Percentiles rank a stretch among this genome's conserved stretches.
Evolutionary conservation across 2,329 filamentous ascomycete species (phyloP).

Genomic region (Calonectria multiphialidica): DNA sequence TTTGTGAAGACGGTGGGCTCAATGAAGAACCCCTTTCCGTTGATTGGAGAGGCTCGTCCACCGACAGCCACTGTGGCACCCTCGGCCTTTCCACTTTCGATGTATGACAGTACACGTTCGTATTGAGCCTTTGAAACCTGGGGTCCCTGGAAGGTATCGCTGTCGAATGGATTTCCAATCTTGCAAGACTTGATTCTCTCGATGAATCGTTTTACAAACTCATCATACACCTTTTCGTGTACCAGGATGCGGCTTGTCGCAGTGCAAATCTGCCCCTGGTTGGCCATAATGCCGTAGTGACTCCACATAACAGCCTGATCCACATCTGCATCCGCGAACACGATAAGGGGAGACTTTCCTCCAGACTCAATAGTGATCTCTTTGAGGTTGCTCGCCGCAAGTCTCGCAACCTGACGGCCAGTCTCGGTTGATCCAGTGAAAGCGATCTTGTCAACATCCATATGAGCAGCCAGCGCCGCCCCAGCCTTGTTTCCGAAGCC

Average conservation of each 20-base stretch:
- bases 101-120: slow-evolving; percentile 76
- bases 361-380: neutral
- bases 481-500: neutral
- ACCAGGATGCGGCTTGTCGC: slow-evolving; percentile 56
- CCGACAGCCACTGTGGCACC: slow-evolving; percentile 74
- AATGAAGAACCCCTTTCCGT: slow-evolving; percentile 58
- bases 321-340: neutral
- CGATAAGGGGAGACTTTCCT: neutral
- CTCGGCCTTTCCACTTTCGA: slow-evolving; percentile 75
- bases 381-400: neutral
- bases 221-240: slow-evolving; percentile 69
- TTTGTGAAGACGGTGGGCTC: slow-evolving; percentile 57
- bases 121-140: slow-evolving; percentile 78
- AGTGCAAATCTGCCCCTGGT: neutral
- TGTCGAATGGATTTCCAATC: slow-evolving; percentile 77
- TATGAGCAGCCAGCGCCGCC: neutral
- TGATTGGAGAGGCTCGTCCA: slow-evolving; percentile 55
- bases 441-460: neutral
- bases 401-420: neutral
- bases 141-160: slow-evolving; percentile 78
- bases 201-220: slow-evolving; percentile 73
- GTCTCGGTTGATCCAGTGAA: neutral
- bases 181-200: slow-evolving; percentile 69
- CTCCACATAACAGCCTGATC: neutral
- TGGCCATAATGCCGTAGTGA: neutral